phyloP scores from a whole-genome alignment of 495 filamentous ascomycete genomes.

The Xylaria grammica region DNA sequence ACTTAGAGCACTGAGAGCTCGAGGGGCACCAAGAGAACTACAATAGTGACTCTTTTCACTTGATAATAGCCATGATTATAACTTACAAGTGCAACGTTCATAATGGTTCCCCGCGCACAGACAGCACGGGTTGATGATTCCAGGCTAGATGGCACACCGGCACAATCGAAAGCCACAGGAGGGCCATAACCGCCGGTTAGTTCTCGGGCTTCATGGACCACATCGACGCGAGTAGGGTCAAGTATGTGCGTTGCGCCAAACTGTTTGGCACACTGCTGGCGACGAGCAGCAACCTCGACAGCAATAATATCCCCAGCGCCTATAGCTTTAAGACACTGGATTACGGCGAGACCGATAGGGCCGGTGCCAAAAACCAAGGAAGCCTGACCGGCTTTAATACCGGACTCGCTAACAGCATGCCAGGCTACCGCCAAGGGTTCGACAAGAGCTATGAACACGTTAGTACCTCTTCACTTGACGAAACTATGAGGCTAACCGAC shows the following conservation, averaged over 20 bases:
- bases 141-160: conserved; percentile 60
- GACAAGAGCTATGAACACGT: conserved; percentile 49
- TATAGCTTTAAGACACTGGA: conserved; percentile 60
- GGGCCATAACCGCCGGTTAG: conserved; percentile 56
- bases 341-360: conserved; percentile 66
- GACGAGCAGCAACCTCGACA: conserved; percentile 55
- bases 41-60: background rate
- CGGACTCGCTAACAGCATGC: conserved; percentile 65
- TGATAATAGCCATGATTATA: too few relatives aligned
- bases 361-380: conserved; percentile 65
- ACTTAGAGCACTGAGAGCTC: background rate
- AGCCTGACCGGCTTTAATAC: conserved; percentile 54
- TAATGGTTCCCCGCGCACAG: conserved; percentile 59
- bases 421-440: conserved; percentile 69
- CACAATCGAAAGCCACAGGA: conserved; percentile 63
- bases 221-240: conserved; percentile 59
- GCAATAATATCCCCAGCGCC: conserved; percentile 60
- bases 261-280: conserved; percentile 54
- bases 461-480: background rate
- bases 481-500: conserved; percentile 44
- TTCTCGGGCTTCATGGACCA: conserved; percentile 50
- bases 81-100: conserved; percentile 61
- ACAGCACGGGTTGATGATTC: conserved; percentile 55
- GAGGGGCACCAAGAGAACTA: background rate
- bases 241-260: conserved; percentile 62